A percentile compares a stretch with the other conserved stretches of the same genome.
phyloP scores from a whole-genome alignment of 208 protist species.

The Acanthamoeba comandoni region DNA sequence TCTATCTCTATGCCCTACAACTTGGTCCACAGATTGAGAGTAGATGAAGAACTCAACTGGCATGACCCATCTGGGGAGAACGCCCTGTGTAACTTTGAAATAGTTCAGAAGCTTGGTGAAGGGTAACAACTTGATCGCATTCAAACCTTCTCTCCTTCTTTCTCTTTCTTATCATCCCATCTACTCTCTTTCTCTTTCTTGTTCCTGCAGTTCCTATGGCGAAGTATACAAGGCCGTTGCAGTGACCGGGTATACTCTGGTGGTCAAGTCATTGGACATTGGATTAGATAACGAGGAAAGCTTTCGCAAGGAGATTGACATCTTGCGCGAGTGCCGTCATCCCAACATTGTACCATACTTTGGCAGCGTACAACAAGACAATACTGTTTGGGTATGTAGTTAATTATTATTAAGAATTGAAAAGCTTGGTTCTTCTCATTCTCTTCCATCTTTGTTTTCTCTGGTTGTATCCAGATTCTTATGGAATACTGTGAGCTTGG shows the following conservation, averaged over 20 bases:
- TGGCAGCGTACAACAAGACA: conserved; percentile 18
- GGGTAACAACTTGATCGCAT: conserved; percentile 56
- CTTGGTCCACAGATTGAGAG: conserved; percentile 43
- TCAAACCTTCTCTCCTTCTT: neutral
- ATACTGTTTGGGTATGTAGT: conserved; percentile 13
- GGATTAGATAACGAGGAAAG: conserved; percentile 6
- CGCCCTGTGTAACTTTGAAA: conserved; percentile 27
- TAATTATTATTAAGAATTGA: neutral
- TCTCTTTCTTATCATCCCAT: neutral
- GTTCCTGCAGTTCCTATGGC: conserved; percentile 19
- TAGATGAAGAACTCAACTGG: conserved; percentile 52
- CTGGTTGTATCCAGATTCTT: neutral
- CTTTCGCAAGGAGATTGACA: conserved; percentile 22
- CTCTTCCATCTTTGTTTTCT: neutral
- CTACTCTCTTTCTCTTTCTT: neutral
- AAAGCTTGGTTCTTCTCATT: neutral
- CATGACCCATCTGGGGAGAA: conserved; percentile 19
- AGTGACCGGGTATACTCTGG: conserved; percentile 22
- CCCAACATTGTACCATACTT: conserved; percentile 66
- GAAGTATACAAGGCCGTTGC: conserved; percentile 56
- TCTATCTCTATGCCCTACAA: conserved; percentile 51
- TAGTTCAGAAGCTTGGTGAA: conserved; percentile 56
- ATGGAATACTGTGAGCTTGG: conserved; percentile 65
- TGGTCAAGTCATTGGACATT: conserved; percentile 3
- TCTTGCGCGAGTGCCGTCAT: conserved; percentile 23